Conservation (phyloP, 768 basidiomycete genomes). For the Erythrobasidium yunnanense region DNA sequence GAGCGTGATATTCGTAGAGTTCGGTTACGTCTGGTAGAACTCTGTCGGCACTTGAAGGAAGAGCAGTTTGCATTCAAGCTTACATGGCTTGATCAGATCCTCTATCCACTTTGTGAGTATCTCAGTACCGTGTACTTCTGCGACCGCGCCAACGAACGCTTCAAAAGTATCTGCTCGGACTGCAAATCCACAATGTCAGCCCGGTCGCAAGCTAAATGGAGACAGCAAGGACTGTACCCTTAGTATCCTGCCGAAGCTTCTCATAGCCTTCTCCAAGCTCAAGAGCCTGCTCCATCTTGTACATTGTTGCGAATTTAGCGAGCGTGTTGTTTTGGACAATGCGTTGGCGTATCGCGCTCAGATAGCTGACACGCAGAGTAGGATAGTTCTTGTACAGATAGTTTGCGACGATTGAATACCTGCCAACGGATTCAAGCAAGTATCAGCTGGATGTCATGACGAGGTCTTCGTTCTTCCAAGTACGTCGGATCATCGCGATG, state of each 20-base stretch:
- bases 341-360: slow-evolving; percentile 14
- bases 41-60: not conserved
- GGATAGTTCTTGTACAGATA: slow-evolving; percentile 18
- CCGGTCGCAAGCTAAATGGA: not conserved
- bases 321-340: slow-evolving; percentile 19
- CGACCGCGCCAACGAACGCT: slow-evolving; percentile 22
- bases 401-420: slow-evolving; percentile 20
- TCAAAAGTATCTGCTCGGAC: slow-evolving; percentile 20
- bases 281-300: slow-evolving; percentile 27
- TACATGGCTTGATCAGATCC: slow-evolving; percentile 21
- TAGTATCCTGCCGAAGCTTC: slow-evolving; percentile 9
- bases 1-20: slow-evolving; percentile 19
- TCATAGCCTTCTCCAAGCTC: slow-evolving; percentile 1
- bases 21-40: not conserved
- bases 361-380: slow-evolving; percentile 23
- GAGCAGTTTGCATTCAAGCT: not conserved
- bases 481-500: not conserved
- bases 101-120: slow-evolving; percentile 10
- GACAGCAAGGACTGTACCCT: not conserved
- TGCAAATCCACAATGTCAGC: not conserved
- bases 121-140: slow-evolving; percentile 9
- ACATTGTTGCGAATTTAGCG: slow-evolving; percentile 14
- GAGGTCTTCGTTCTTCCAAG: not conserved
- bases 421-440: not conserved
- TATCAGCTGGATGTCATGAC: not conserved